Conservation (phyloP, 169 alveolate species). For the Besnoitia besnoiti region DNA sequence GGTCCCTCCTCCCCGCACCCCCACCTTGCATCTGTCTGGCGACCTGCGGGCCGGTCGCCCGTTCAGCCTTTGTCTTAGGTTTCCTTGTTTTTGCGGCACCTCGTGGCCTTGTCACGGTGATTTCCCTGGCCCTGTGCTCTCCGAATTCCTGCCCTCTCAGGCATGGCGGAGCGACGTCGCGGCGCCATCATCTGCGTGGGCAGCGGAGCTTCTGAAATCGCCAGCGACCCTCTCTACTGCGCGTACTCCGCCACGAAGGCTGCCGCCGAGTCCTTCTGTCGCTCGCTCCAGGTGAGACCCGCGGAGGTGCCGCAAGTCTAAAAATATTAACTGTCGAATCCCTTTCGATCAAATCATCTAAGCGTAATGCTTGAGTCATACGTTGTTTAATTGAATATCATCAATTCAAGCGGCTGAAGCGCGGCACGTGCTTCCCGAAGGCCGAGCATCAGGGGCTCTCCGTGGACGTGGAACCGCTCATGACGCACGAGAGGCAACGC, state of each 20-base stretch:
- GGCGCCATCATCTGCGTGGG: conserved; percentile 75
- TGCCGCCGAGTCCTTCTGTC: conserved; percentile 69
- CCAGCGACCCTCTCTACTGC: conserved; percentile 71
- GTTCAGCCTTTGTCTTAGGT: not conserved
- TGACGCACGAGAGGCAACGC: too few relatives aligned
- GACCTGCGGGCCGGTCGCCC: not conserved
- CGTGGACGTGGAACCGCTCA: too few relatives aligned
- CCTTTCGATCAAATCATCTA: too few relatives aligned
- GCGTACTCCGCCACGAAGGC: conserved; percentile 74
- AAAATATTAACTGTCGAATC: not conserved
- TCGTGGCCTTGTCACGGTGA: too few relatives aligned
- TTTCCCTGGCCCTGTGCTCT: not conserved
- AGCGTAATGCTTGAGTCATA: too few relatives aligned
- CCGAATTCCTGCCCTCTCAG: not conserved
- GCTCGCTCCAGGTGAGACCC: conserved; percentile 54
- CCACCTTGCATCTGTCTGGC: not conserved
- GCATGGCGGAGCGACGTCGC: conserved; percentile 46
- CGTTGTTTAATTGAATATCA: too few relatives aligned
- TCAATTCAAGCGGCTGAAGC: too few relatives aligned
- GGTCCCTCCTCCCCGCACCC: not conserved
- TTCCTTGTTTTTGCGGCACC: not conserved
- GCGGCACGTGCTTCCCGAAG: too few relatives aligned
- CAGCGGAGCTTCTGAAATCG: conserved; percentile 71
- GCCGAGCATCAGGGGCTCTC: too few relatives aligned
- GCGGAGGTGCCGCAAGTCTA: not conserved